Base-by-base conservation (phyloP, 2,329 filamentous ascomycete genomes). In the Aspergillus ustus region DNA sequence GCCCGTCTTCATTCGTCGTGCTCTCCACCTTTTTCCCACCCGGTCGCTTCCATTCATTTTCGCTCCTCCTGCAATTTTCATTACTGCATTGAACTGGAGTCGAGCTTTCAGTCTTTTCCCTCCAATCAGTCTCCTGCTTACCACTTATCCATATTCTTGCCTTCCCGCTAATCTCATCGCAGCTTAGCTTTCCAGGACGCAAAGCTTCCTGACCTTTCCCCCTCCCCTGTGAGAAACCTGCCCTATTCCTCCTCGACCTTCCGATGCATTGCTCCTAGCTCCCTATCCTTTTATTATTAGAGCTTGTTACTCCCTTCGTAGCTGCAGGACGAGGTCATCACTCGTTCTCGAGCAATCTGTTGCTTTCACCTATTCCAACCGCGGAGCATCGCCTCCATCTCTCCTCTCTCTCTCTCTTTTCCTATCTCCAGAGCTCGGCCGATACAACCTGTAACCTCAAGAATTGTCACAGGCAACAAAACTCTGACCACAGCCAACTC, bases 41-140 rank as follows among this genome's bases (percentile, higher is more conserved):
- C 43, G 45, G 59, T 59, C 52, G 48, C 51, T 46, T 63, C 57
- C 57, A 54, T 46, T 60, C 54, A 43, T 56, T 43, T 48, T 55
- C 51, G 52, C 34, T 48, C 45, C 45, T 51, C 40, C 53, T 44
- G 37, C n/a, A 45, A 57, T 55, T 61, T 62, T 45, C 55, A 61
- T 65, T 61, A 22, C 22, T 55, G 46, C 43, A 52, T 19, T 48
- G 19, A 22, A 46, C 44, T 37, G 54, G 50, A 56, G 29, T 43
- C 40, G 4, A 17, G 19, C 45, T 52, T 57, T 50, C 55, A 59
- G 43, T 60, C 58, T 59, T 59, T 58, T 51, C 51, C 56, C 63
- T 54, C 61, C 57, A 65, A 64, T 61, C 56, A 61, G 7, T 62
- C 45, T 31, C 37, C 59, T 60, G 59, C 61, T 60, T 65, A 60